These are phyloP conservation scores for Hortaea werneckii DNA, from an alignment of 2,329 filamentous ascomycete genomes.

Conservation along the genomic window DNA sequence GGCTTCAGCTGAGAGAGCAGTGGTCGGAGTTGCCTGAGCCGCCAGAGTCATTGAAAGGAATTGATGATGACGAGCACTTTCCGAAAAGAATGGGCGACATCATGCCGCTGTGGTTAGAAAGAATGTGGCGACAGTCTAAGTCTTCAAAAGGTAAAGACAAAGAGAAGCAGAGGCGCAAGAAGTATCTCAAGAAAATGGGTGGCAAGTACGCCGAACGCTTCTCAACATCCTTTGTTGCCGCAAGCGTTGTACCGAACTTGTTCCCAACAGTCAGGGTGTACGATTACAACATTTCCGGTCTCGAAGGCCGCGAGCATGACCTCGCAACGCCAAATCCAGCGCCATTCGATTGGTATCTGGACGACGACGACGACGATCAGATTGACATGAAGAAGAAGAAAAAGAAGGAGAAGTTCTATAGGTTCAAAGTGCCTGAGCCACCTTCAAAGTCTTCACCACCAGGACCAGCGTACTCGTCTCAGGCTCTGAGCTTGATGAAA, in stretches of 20 bases:
- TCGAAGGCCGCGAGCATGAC: constrained; percentile 38
- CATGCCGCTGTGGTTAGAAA: not conserved
- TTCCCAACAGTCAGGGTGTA: constrained; percentile 73
- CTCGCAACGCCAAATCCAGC: constrained; percentile 5
- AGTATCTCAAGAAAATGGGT: constrained; percentile 58
- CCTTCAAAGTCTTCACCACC: constrained; percentile 65
- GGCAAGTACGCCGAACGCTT: constrained; percentile 79
- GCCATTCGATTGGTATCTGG: not conserved
- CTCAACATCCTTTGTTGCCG: constrained; percentile 67
- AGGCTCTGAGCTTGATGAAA: constrained; percentile 65
- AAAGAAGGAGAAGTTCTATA: constrained; percentile 42
- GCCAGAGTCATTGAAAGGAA: constrained; percentile 16
- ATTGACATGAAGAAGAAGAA: constrained; percentile 35
- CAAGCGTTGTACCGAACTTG: constrained; percentile 87
- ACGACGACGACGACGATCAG: not conserved
- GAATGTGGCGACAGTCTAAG: not conserved
- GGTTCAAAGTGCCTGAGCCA: constrained; percentile 51
- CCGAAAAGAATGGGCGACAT: not conserved
- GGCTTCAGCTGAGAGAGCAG: constrained; percentile 62
- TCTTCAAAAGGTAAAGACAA: constrained; percentile 18
- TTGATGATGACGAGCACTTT: not conserved
- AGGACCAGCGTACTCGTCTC: constrained; percentile 81
- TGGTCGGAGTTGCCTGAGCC: constrained; percentile 67
- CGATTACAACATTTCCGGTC: constrained; percentile 80
- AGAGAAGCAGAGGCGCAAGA: constrained; percentile 33